Conservation (phyloP, 2,329 filamentous ascomycete genomes). For the Claviceps monticola region DNA sequence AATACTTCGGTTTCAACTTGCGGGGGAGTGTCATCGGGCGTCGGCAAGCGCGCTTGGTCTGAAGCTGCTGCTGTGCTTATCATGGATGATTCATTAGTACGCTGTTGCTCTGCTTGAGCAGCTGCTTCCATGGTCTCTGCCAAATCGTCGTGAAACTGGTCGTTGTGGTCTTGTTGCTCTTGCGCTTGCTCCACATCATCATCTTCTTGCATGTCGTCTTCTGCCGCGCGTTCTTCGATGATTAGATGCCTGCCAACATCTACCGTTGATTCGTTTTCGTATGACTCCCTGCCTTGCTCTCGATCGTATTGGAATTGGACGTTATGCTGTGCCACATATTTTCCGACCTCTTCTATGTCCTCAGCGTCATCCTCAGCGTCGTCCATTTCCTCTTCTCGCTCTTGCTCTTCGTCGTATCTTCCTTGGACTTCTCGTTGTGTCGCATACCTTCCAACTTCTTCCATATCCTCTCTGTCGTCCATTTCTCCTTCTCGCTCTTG, state of each 20-base stretch:
- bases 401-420: not conserved
- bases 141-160: slow-evolving; percentile 1
- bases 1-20: slow-evolving; percentile 15
- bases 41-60: slow-evolving; percentile 33
- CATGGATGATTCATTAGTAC: slow-evolving; percentile 12
- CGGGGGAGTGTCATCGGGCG: slow-evolving; percentile 38
- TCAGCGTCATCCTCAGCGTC: not conserved
- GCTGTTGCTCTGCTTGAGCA: slow-evolving; percentile 2
- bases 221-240: slow-evolving; percentile 2
- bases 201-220: slow-evolving; percentile 1
- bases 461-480: not conserved
- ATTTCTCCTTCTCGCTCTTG: not conserved
- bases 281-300: not conserved
- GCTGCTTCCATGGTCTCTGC: slow-evolving; percentile 4
- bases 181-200: slow-evolving; percentile 1
- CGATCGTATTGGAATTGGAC: not conserved
- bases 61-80: slow-evolving; percentile 21
- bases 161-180: slow-evolving; percentile 4
- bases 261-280: not conserved
- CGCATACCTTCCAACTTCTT: not conserved
- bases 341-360: not conserved
- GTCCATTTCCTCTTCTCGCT: not conserved
- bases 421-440: not conserved
- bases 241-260: not conserved
- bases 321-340: not conserved